phyloP scores from a whole-genome alignment of 768 basidiomycete species.

The Russula sp. region DNA sequence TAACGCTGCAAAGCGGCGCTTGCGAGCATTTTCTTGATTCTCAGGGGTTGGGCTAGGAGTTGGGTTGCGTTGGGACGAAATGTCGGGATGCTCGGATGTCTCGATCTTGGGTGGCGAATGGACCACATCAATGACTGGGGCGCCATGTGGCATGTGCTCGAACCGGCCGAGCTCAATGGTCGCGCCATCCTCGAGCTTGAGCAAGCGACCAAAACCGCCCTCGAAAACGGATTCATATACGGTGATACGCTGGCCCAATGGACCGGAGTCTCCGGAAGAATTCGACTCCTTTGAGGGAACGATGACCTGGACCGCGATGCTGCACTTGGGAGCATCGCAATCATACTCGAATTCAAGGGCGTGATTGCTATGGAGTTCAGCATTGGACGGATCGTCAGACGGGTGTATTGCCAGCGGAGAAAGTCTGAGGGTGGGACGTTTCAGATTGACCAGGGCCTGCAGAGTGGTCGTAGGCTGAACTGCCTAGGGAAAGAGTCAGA shows the following conservation, averaged over 20 bases:
- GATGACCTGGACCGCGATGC: slow-evolving; percentile 71
- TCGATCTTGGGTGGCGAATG: slow-evolving; percentile 2
- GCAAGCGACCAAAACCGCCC: slow-evolving; percentile 74
- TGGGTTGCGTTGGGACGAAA: neutral
- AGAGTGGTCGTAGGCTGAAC: slow-evolving; percentile 87
- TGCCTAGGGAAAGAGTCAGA: slow-evolving; percentile 36
- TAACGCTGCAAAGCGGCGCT: slow-evolving; percentile 60
- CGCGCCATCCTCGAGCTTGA: slow-evolving; percentile 73
- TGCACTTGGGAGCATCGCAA: slow-evolving; percentile 81
- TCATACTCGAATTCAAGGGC: slow-evolving; percentile 90
- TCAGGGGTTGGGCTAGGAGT: slow-evolving; percentile 27
- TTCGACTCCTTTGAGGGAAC: slow-evolving; percentile 55
- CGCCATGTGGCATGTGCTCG: slow-evolving; percentile 34
- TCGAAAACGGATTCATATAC: slow-evolving; percentile 63
- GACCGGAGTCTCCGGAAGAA: slow-evolving; percentile 33
- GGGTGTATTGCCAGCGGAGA: slow-evolving; percentile 49
- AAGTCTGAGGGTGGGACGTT: slow-evolving; percentile 79
- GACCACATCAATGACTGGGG: neutral
- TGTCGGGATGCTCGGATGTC: slow-evolving; percentile 1
- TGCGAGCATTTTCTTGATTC: slow-evolving; percentile 25
- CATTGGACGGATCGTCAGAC: slow-evolving; percentile 36
- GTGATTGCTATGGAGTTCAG: slow-evolving; percentile 56
- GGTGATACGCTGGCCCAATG: slow-evolving; percentile 39
- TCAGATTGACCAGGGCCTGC: slow-evolving; percentile 91
- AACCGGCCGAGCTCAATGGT: slow-evolving; percentile 77